Percentiles rank a stretch among this genome's conserved stretches.
Conservation (phyloP, 169 alveolate genomes). For the Plasmodium fragile region DNA sequence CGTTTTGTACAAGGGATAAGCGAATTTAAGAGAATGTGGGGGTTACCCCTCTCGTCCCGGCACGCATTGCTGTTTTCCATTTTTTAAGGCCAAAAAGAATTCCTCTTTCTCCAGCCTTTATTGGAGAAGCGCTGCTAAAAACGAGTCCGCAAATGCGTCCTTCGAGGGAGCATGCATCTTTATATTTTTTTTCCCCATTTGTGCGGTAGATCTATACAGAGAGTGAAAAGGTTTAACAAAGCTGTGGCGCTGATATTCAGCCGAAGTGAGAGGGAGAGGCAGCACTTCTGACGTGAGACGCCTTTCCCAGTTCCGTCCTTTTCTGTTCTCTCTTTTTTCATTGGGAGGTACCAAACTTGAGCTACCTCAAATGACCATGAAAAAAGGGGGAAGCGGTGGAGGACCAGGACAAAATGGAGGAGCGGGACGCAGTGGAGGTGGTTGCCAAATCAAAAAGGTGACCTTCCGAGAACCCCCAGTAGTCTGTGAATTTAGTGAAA, state of each 20-base stretch:
- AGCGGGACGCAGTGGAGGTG: neutral
- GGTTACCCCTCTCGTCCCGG: neutral
- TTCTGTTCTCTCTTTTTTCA: neutral
- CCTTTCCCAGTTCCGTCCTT: neutral
- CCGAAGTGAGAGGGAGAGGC: neutral
- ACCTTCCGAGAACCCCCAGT: conserved; percentile 25
- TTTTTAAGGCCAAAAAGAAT: neutral
- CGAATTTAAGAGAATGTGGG: neutral
- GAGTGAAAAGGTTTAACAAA: neutral
- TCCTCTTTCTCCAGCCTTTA: neutral
- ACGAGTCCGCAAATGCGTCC: neutral
- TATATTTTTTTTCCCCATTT: neutral
- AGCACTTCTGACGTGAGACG: neutral
- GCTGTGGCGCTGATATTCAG: neutral
- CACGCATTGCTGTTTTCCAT: neutral
- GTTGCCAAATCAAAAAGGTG: conserved; percentile 25
- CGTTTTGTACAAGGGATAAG: neutral
- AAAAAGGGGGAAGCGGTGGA: neutral
- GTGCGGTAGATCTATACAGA: neutral
- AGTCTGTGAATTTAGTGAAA: neutral
- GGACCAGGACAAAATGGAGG: neutral
- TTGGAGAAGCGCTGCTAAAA: neutral
- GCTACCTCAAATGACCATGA: neutral
- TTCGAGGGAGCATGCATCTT: neutral
- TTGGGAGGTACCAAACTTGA: neutral